phyloP scores from a whole-genome alignment of 2,329 filamentous ascomycete species.

The Xylaria digitata region DNA sequence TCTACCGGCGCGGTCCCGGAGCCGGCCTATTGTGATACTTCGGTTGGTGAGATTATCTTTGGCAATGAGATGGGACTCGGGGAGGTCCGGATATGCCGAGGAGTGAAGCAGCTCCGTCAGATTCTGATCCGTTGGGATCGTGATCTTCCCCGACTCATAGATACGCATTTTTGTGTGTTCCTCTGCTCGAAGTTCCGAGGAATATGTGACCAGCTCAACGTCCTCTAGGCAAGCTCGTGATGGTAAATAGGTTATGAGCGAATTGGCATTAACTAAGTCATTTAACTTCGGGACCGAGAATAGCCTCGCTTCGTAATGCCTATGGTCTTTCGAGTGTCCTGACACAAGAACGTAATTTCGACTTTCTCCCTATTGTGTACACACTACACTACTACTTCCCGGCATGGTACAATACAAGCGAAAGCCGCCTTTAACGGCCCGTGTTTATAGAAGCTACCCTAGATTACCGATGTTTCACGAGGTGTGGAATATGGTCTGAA shows the following conservation, averaged over 20 bases:
- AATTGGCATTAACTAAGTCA: conserved; percentile 3
- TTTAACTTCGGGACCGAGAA: conserved; percentile 9
- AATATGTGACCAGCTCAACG: background rate
- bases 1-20: conserved; percentile 55
- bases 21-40: conserved; percentile 57
- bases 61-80: conserved; percentile 57
- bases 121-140: conserved; percentile 55
- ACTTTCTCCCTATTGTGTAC: background rate
- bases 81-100: conserved; percentile 50
- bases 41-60: conserved; percentile 58
- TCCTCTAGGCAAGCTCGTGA: background rate
- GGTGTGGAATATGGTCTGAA: conserved; percentile 9
- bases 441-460: conserved; percentile 1
- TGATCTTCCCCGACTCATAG: conserved; percentile 49
- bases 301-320: background rate
- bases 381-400: background rate
- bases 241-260: conserved; percentile 1
- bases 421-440: conserved; percentile 10
- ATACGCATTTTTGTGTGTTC: conserved; percentile 47
- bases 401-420: background rate
- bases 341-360: conserved; percentile 2
- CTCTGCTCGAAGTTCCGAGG: background rate
- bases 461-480: conserved; percentile 3
- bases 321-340: background rate
- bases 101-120: conserved; percentile 58